phyloP scores from a whole-genome alignment of 306 rosid genomes.

The Quercus wislizeni region DNA sequence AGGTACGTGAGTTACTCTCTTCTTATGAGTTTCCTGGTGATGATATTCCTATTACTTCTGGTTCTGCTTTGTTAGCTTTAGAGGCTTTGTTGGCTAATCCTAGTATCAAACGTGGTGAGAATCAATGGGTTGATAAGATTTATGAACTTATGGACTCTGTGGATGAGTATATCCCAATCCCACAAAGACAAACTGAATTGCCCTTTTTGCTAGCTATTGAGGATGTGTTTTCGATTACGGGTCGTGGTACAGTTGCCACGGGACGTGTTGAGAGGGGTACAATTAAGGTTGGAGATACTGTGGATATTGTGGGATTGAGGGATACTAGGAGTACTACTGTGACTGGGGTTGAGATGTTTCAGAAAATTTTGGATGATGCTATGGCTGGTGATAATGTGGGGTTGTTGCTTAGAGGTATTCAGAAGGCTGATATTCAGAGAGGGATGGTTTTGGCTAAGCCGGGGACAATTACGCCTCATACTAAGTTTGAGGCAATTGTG shows the following conservation, averaged over 20 bases:
- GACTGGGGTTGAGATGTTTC: conserved; percentile 89
- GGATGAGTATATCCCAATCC: conserved; percentile 73
- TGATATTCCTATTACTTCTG: conserved; percentile 72
- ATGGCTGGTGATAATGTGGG: conserved; percentile 91
- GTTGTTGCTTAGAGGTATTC: conserved; percentile 77
- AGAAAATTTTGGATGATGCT: conserved; percentile 81
- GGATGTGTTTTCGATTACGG: conserved; percentile 78
- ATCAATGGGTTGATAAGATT: conserved; percentile 79
- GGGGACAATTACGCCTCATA: conserved; percentile 77
- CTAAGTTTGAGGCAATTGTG: conserved; percentile 79
- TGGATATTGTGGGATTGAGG: conserved; percentile 75
- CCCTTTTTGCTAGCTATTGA: conserved; percentile 79
- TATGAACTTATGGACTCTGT: conserved; percentile 81
- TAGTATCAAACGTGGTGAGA: conserved; percentile 57
- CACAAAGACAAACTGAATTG: conserved; percentile 67
- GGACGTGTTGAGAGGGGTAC: conserved; percentile 83
- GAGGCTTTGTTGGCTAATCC: conserved; percentile 79
- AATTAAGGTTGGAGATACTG: conserved; percentile 56
- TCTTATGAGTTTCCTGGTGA: conserved; percentile 87
- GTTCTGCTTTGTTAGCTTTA: conserved; percentile 72
- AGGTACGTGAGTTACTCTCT: conserved; percentile 74
- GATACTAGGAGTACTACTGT: conserved; percentile 72
- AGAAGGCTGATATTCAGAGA: conserved; percentile 82
- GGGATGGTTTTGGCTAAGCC: conserved; percentile 94
- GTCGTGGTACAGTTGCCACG: conserved; percentile 90